Conservation (phyloP, 2,329 filamentous ascomycete species). For the Cryphonectria carpinicola region DNA sequence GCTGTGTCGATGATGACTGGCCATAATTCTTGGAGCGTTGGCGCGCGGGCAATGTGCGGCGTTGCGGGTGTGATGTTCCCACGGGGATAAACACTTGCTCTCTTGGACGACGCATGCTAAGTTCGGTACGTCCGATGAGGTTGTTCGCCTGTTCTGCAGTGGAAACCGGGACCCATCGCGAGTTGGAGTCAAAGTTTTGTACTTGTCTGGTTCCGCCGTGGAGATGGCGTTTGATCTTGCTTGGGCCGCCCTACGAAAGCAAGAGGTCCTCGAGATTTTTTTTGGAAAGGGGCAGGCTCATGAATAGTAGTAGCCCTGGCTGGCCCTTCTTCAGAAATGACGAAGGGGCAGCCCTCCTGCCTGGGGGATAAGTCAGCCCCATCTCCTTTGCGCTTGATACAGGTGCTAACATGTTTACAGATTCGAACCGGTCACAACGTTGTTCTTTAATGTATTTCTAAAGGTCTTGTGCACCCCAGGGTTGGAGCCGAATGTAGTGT, state of each 20-base stretch:
- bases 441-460: not conserved
- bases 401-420: slow-evolving; percentile 34
- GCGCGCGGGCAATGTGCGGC: slow-evolving; percentile 15
- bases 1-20: slow-evolving; percentile 33
- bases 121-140: slow-evolving; percentile 8
- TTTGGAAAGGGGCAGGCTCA: slow-evolving; percentile 44
- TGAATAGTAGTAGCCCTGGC: slow-evolving; percentile 50
- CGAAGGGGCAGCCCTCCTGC: slow-evolving; percentile 52
- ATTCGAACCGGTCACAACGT: not conserved
- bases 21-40: slow-evolving; percentile 27
- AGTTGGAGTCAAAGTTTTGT: slow-evolving; percentile 93
- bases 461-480: too few species aligned
- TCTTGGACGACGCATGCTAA: slow-evolving; percentile 9
- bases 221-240: slow-evolving; percentile 30
- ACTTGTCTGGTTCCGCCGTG: slow-evolving; percentile 69
- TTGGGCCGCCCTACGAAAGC: slow-evolving; percentile 27
- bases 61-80: slow-evolving; percentile 20
- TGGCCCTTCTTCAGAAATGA: slow-evolving; percentile 56
- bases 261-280: slow-evolving; percentile 27
- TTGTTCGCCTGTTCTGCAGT: slow-evolving; percentile 18
- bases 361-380: slow-evolving; percentile 54
- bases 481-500: not conserved
- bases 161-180: slow-evolving; percentile 76
- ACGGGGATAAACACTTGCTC: slow-evolving; percentile 8
- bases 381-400: slow-evolving; percentile 12